Evolutionary conservation across 2,329 filamentous ascomycete genomes (phyloP), one percentile per base, ranked within the genome.

Genomic region (Incumbomyces delicatus): DNA sequence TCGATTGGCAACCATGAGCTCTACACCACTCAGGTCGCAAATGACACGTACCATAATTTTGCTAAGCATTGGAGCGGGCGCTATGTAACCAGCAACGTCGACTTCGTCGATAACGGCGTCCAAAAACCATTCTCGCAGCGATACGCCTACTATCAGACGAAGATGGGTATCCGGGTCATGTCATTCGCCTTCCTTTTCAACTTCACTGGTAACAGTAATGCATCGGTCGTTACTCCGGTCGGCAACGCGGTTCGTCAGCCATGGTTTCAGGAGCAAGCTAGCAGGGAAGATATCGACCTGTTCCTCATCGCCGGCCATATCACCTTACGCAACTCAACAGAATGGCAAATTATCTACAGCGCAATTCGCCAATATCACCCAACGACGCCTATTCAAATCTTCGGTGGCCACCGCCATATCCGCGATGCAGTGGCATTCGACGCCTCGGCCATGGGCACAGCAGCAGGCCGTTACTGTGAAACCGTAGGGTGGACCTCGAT

Each of bases 401-500:
- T 85, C 53, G 80, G 79, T 16, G 80, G 79, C 8, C 80, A 83
- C 61, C 74, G 68, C 32, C 80, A 83, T 57, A 74, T 81, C 50
- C 75, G 81, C 13, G 80, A 85, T 58, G 81, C 82, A 58, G 71
- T 70, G 14, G 74, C 81, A 2, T 81, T 77, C 51, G 80, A 85
- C 57, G 70, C 76, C 47, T 73, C 71, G 54, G 73, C 76, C 5
- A 78, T 79, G 3, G 78, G 72, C 0, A 66, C 83, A 7, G 79
- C 81, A 54, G 77, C 78, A 2, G 79, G 77, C 5, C 71, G 77
- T 44, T 84, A 83, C 61, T 83, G 80, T 58, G 80, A 85, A 63
- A 83, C 80, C 1, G 66, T 83, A 0, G 80, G 80, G 18, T 85
- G 78, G 76, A 60, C 82, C 17, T 75, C 78, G n/a, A 74, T 83